Conservation (phyloP, 148 eudicot genomes). For the Cornus suecica region DNA sequence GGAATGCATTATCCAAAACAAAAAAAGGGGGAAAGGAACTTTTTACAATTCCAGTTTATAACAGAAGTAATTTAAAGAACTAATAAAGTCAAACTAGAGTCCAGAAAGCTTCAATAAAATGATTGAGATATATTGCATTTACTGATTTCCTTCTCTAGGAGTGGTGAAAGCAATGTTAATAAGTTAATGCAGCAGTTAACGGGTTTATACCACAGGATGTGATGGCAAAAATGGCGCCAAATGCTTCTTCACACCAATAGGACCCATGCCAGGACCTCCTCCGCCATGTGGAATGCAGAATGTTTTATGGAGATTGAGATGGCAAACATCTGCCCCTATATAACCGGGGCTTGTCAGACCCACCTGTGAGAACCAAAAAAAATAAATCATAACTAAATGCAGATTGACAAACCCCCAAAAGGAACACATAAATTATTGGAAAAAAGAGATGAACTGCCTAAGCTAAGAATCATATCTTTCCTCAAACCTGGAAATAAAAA, state of each 20-base stretch:
- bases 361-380: slow-evolving; percentile 43
- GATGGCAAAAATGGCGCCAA: slow-evolving; percentile 96
- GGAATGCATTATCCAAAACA: too few species aligned
- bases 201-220: slow-evolving; percentile 88
- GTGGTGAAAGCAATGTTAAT: neutral
- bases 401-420: neutral
- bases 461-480: neutral
- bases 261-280: slow-evolving; percentile 99
- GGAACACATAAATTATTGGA: neutral
- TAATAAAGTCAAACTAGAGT: neutral
- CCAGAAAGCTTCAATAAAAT: neutral
- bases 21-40: too few species aligned
- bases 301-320: slow-evolving; percentile 98
- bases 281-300: slow-evolving; percentile 99
- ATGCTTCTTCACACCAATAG: slow-evolving; percentile 97
- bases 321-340: slow-evolving; percentile 99
- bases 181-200: neutral
- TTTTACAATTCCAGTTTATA: neutral
- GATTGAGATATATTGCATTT: too few species aligned
- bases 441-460: neutral
- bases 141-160: neutral
- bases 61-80: neutral
- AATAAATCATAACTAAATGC: neutral
- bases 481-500: neutral
- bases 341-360: slow-evolving; percentile 97